Base-by-base conservation (phyloP, 305 asterid species). In the Solanum chacoense region DNA sequence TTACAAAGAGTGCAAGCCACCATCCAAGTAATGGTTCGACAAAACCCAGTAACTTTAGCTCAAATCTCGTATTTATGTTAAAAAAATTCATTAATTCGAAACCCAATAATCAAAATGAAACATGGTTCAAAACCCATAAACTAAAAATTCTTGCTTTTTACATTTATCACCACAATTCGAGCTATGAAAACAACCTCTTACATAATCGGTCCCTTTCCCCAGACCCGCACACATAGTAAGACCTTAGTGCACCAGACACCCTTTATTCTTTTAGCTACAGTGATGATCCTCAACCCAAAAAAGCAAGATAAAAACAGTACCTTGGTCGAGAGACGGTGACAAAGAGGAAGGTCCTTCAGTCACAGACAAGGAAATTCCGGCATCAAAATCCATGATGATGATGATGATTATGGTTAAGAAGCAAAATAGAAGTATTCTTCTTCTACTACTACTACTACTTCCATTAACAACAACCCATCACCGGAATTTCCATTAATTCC, bases 401-500 rank as follows among this genome's bases (percentile, higher is more conserved):
- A 40, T 45, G 80, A 37, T 65, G 31, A 45, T 63, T 63, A 63
- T 22, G 84, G 74, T 14, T 76, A 35, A 35, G 45, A 55, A 50
- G 24, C 22, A 72, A 34, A 74, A 40, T 40, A 87, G 37, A 50
- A 69, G 35, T 26, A 37, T 16, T 29, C 31, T 74, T 34, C 34
- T 59, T 11, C 50, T 22, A 38, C 35, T 59, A 59, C 73, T 20
- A 55, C 29, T 65, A 65, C 73, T 55, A 20, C 59, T 24, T 45
- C 86, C 80, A 32, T 26, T 31, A 88, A 24, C 42, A 90, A 20
- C 38, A 38, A 36, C 85, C 76, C 85, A 37, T 50, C 73, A 89
- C 88, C 91, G 90, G 90, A 91, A 88, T 87, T 87, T 81, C 89
- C 92, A 90, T 90, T 13, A 84, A 79, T 88, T 84, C 59, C 55